Conservation (phyloP, 2,329 filamentous ascomycete species). For the Penicillium sp. region DNA sequence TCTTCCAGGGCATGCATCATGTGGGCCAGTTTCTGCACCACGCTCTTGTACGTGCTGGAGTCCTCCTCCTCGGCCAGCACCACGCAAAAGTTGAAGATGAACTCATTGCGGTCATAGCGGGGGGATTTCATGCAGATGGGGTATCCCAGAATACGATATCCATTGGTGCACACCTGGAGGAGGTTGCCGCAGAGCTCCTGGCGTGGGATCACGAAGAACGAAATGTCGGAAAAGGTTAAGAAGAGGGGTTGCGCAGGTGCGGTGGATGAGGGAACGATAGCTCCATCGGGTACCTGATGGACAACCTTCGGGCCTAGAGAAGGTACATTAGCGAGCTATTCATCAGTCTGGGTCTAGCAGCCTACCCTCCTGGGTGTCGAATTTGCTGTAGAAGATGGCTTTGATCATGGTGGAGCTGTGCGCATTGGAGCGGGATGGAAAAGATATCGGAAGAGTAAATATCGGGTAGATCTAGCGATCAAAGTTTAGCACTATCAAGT, state of each 20-base stretch:
- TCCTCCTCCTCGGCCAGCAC: conserved; percentile 67
- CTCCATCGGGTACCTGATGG: conserved; percentile 59
- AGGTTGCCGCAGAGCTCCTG: conserved; percentile 93
- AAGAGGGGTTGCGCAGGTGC: conserved; percentile 56
- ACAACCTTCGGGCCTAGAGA: conserved; percentile 56
- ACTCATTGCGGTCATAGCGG: conserved; percentile 85
- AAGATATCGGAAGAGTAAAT: neutral
- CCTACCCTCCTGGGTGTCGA: conserved; percentile 55
- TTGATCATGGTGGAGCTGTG: conserved; percentile 50
- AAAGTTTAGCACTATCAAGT: neutral
- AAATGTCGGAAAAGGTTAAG: conserved; percentile 78
- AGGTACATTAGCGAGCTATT: conserved; percentile 1
- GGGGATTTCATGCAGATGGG: conserved; percentile 80
- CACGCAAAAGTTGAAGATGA: conserved; percentile 96
- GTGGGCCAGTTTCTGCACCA: conserved; percentile 77
- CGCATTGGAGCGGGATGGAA: conserved; percentile 1
- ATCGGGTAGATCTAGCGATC: neutral
- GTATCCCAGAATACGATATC: conserved; percentile 77
- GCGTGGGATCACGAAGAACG: conserved; percentile 88
- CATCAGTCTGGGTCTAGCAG: neutral
- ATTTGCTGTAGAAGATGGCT: conserved; percentile 63
- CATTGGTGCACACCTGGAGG: conserved; percentile 64
- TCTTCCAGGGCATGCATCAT: conserved; percentile 88
- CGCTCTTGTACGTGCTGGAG: conserved; percentile 72
- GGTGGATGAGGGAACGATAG: conserved; percentile 48